Base-by-base conservation (phyloP, 1,139 yeast species). In the Diutina neorugosa region DNA sequence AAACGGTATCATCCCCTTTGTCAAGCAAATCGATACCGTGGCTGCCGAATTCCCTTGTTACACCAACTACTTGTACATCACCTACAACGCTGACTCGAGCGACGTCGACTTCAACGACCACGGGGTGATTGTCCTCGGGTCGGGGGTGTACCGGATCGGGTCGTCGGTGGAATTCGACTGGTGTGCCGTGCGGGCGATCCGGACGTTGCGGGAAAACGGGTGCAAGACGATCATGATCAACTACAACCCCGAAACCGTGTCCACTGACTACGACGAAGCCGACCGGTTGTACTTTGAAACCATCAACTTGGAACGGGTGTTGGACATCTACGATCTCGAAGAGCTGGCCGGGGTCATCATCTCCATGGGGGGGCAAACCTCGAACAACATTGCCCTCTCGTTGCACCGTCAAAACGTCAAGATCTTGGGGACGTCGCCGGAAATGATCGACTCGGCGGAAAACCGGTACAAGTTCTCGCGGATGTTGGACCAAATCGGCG, bases 321-420 rank as follows among this genome's bases (percentile, higher is more conserved):
- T 93, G 69, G 98, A 93, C 74, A 91, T 93, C 61, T 93, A 94
- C 67, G 97, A 93, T 68, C 74, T 90, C 60, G 98, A 94, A 75
- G 81, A 82, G 63, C 85, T 96, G 52, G 72, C 84, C 19, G 98
- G 98, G 76, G 97, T 93, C 58, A 84, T 93, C 60, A 89, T 93
- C 60, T 86, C 98, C 57, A 90, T 93, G 96, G 98, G 98, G 78
- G 98, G 98, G 67, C 98, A 94, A 76, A 88, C 96, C 49, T 89
- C 98, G 8, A 90, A 93, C 74, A 93, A 93, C 70, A 93, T 93
- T 74, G 98, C 98, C 40, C 78, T 93, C 68, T 84, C 91, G 58
- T 78, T 93, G 64, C 93, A 91, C 72, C 86, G 97, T 71, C 96
- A 91, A 73, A 89, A 89, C 66, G 97, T 90, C 62, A 93, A 91